Evolutionary conservation across 805 yeast species (phyloP), one percentile per base, ranked within the genome.

Genomic region (Metschnikowia lunata): DNA sequence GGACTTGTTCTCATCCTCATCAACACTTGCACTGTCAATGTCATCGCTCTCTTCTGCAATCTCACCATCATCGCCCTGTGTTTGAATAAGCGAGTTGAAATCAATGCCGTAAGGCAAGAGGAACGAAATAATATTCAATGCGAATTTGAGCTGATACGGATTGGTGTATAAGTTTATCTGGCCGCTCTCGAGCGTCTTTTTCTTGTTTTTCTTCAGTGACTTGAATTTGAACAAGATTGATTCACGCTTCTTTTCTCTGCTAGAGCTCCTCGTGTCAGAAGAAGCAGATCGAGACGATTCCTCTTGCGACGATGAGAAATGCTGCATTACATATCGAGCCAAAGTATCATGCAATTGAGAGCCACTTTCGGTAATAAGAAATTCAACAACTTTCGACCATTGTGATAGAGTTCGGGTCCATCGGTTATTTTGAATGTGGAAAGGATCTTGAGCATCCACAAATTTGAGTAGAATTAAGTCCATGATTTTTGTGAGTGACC

Each of bases 91-190:
- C 0, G 68, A 51, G 31, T 58, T 56, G 37, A 66, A 67, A 42
- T 60, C 65, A 10, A 64, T 51, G 1, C 73, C 73, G 48, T 56
- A 67, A 1, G 73, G 72, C 18, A 67, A 46, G 10, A 71, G 53
- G 28, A 52, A 42, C 23, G 63, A 65, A 23, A 67, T 53, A 2
- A 69, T 58, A 14, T 50, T 47, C 36, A 69, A 54, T 14, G 69
- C 51, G 12, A 69, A 50, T 36, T 46, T 51, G 28, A 63, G 43
- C 42, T 71, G 76, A 43, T 62, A 68, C 0, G 69, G 51, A 43
- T 71, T 71, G 7, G 55, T 57, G 46, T 50, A 67, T 0, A 71
- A 66, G 31, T 49, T 56, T n/a, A 63, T 37, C 10, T 56, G 41
- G 43, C 56, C 35, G 34, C 52, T 26, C 30, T 28, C 49, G 7